Evolutionary conservation across 768 basidiomycete genomes (phyloP), one percentile per base, ranked within the genome.

Genomic region (Termitomyces eurrhizus): DNA sequence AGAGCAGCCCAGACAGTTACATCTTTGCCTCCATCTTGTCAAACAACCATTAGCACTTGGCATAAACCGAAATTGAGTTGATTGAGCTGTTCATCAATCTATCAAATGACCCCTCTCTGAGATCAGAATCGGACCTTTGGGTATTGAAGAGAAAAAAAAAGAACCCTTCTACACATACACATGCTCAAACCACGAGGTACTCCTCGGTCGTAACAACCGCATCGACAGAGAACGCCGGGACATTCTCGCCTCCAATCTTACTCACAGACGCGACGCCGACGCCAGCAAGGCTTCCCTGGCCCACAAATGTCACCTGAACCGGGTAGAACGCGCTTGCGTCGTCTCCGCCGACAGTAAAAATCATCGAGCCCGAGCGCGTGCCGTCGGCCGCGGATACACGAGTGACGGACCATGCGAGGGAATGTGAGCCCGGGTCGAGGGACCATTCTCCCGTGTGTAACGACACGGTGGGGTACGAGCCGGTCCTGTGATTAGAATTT

Each of bases 271-370:
- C 79, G 16, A 95, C 83, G 33, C 78, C 80, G 42, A 97, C 79
- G 24, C 94, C 92, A 0, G 89, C 88, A 62, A 96, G 73, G 67
- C 89, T 92, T 8, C 92, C 91, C 65, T 89, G 82, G 0, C 86
- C 89, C 53, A 89, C 85, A 68, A 98, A 98, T 1, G 80, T 74
- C 1, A 96, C 88, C 39, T 81, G 80, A 52, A 99, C 93, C 2
- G 96, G 95, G 92, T 98, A 99, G 78, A 97, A 96, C 11, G 83
- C 83, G 4, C 84, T 86, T 0, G 80, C 74, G 64, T 96, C 94
- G 63, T 93, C 91, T 4, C 93, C 94, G 8, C 86, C 86, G 52
- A 94, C 86, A 45, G 82, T 89, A 75, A 98, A 98, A 67, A 98
- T 92, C 66, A 98, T 78, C n/a, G 86, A 91, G 9, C 96, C 96